These are phyloP conservation scores for Candolleomyces aberdarensis DNA, from an alignment of 768 basidiomycete genomes.

Conservation along the genomic window DNA sequence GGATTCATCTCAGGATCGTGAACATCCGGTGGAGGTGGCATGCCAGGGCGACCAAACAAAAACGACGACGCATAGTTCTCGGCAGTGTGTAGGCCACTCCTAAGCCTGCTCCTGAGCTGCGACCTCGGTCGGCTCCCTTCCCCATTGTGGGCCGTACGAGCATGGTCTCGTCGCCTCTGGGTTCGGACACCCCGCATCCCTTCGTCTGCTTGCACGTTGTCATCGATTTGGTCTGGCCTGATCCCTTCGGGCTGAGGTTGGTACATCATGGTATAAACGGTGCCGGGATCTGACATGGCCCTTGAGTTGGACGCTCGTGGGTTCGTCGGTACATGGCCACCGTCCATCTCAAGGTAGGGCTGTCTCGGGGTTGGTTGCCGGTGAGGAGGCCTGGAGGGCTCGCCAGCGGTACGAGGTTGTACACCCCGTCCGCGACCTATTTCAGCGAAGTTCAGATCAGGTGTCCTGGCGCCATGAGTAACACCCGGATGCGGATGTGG, in stretches of 20 bases:
- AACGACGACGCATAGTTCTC: conserved; percentile 68
- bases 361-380: conserved; percentile 18
- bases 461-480: conserved; percentile 54
- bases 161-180: neutral
- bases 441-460: conserved; percentile 73
- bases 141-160: neutral
- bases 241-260: neutral
- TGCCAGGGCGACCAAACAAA: conserved; percentile 50
- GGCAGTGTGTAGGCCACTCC: conserved; percentile 66
- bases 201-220: conserved; percentile 27
- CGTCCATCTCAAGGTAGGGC: conserved; percentile 1
- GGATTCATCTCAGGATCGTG: too few relatives aligned
- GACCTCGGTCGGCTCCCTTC: conserved; percentile 36
- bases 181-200: neutral
- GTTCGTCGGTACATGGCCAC: conserved; percentile 10
- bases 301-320: conserved; percentile 13
- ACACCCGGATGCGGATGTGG: too few relatives aligned
- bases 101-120: conserved; percentile 61
- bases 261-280: neutral
- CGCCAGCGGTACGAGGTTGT: conserved; percentile 16
- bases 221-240: conserved; percentile 3
- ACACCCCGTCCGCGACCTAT: conserved; percentile 71
- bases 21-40: too few relatives aligned
- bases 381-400: conserved; percentile 3
- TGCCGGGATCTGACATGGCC: conserved; percentile 16